Evolutionary conservation across 2,329 filamentous ascomycete genomes (phyloP).

Genomic region (Xylaria sp.): DNA sequence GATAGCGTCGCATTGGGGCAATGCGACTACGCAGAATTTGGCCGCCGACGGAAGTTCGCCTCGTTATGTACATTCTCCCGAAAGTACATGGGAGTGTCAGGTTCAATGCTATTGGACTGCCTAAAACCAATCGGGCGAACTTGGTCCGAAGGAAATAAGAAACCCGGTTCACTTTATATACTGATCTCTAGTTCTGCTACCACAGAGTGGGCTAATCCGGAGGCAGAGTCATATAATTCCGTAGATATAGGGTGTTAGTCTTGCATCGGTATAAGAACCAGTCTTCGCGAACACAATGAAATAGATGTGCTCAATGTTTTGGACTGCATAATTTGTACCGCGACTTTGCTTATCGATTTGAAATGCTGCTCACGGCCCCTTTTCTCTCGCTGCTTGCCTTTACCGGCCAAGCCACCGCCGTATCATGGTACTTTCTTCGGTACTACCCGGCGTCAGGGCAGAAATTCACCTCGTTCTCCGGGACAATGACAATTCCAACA

Average conservation of each 20-base stretch:
- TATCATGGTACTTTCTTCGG: constrained; percentile 51
- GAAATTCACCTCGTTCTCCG: constrained; percentile 51
- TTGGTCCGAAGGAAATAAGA: constrained; percentile 7
- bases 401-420: constrained; percentile 46
- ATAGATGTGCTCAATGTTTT: constrained; percentile 3
- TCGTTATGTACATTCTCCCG: not conserved
- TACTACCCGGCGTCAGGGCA: constrained; percentile 51
- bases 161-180: not conserved
- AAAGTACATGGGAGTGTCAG: not conserved
- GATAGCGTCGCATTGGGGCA: constrained; percentile 19
- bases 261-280: constrained; percentile 10
- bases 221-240: not conserved
- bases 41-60: not conserved
- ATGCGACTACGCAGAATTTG: constrained; percentile 34
- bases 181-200: not conserved
- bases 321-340: not conserved
- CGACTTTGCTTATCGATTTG: constrained; percentile 5
- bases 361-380: constrained; percentile 36
- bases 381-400: constrained; percentile 45
- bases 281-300: constrained; percentile 1
- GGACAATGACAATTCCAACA: constrained; percentile 47
- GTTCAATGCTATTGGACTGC: not conserved
- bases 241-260: not conserved
- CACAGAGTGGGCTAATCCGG: not conserved
- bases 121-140: constrained; percentile 37